phyloP scores from a whole-genome alignment of 140 eudicot species.

The Anethum foeniculum region DNA sequence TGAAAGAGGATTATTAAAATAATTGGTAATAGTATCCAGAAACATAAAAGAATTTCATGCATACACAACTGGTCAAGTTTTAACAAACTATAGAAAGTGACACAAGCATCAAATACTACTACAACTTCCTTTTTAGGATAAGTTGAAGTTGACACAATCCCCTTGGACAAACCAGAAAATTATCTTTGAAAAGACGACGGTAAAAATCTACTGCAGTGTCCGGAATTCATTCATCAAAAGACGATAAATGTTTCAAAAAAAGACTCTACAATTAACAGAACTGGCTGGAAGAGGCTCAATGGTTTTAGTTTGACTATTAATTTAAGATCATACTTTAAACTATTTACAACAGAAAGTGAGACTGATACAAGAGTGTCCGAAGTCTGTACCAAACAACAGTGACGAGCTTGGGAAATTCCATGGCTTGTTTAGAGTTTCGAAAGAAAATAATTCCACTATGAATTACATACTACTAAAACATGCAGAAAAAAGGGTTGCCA shows the following conservation, averaged over 20 bases:
- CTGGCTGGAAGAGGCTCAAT: background rate
- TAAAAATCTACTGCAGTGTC: background rate
- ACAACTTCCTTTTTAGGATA: background rate
- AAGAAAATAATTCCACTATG: background rate
- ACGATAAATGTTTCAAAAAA: background rate
- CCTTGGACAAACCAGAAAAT: background rate
- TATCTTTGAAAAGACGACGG: background rate
- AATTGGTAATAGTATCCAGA: background rate
- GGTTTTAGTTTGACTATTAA: background rate
- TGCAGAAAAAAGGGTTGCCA: background rate
- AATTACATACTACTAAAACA: background rate
- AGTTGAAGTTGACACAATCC: background rate
- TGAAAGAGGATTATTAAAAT: background rate
- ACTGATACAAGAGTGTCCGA: background rate
- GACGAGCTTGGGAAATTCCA: background rate
- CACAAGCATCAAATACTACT: background rate
- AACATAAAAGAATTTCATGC: background rate
- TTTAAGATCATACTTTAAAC: background rate
- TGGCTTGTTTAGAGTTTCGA: background rate
- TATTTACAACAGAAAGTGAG: background rate
- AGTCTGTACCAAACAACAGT: background rate
- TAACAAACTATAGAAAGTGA: background rate
- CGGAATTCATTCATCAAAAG: background rate
- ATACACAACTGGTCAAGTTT: background rate
- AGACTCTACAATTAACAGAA: background rate